phyloP scores from a whole-genome alignment of 2,329 filamentous ascomycete genomes.

The Colletotrichum echinochloae region DNA sequence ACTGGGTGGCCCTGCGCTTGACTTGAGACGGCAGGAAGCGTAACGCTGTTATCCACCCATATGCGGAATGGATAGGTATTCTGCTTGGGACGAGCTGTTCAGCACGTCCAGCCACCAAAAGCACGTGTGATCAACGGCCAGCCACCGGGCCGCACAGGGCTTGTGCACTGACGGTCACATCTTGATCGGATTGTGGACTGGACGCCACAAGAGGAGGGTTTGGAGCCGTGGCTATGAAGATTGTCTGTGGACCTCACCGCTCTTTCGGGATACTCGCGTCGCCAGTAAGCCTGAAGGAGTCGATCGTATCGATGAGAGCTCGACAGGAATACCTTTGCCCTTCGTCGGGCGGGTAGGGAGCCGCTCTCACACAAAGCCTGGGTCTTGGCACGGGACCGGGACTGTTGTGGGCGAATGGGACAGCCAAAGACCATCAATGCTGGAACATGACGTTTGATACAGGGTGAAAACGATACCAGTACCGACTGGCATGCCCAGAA shows the following conservation, averaged over 20 bases:
- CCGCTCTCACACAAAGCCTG: neutral
- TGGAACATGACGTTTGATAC: slow-evolving; percentile 8
- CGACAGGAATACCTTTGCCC: neutral
- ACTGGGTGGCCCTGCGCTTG: neutral
- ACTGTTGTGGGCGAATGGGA: slow-evolving; percentile 1
- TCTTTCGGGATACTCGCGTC: slow-evolving; percentile 4
- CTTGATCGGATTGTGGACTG: slow-evolving; percentile 1
- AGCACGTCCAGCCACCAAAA: slow-evolving; percentile 10
- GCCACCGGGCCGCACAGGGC: slow-evolving; percentile 28
- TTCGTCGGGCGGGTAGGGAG: slow-evolving; percentile 1
- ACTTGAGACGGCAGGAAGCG: slow-evolving; percentile 2
- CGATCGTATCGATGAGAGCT: neutral
- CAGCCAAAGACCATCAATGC: slow-evolving; percentile 2
- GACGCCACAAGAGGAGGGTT: neutral
- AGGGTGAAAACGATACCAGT: slow-evolving; percentile 17
- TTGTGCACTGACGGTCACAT: slow-evolving; percentile 17
- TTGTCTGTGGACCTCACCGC: slow-evolving; percentile 24
- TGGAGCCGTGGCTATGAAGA: slow-evolving; percentile 4
- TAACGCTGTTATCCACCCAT: neutral
- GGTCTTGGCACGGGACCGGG: slow-evolving; percentile 12
- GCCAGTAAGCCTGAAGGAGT: too few relatives aligned
- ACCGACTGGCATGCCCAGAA: slow-evolving; percentile 9
- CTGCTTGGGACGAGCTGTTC: neutral
- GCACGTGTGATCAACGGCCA: slow-evolving; percentile 1
- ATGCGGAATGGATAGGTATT: neutral